Evolutionary conservation across 495 filamentous ascomycete species (phyloP), one percentile per base, ranked within the genome.

Genomic region (Penicillium soppii): DNA sequence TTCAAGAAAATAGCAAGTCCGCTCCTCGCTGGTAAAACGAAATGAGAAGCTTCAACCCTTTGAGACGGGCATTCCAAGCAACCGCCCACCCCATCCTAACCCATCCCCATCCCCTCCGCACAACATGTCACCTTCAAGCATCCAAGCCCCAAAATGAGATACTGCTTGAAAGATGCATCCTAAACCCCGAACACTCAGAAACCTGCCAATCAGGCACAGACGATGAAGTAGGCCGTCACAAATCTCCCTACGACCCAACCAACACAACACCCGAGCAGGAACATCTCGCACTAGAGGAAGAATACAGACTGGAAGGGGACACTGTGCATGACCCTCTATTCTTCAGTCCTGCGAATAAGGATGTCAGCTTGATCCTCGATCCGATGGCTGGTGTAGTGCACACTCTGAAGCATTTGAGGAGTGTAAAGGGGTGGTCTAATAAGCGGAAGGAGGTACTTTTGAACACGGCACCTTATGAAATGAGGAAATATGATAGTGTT

Each of bases 201-300:
- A 67, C 53, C 20, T 66, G 59, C 20, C 54, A 62, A 33, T 57
- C 53, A 15, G 66, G 66, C 44, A 62, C 64, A 12, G 66, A 69
- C 26, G 64, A 66, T 23, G 66, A 65, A 50, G 64, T 65, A 7
- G 64, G 51, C 0, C 53, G 52, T 4, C 66, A 69, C 56, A 58
- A 57, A 42, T 63, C 59, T 1, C 63, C 66, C 10, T 69, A 63
- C 40, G 66, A 67, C 26, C 64, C 62, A 5, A 42, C 53, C 5
- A 53, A 42, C 37, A 65, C 66, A 25, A 35, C 40, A 17, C 55
- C 59, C 1, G 62, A 63, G 3, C 50, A 50, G 13, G 66, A 69
- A 26, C 50, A 56, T 13, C 47, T 44, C 9, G 64, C 64, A 2
- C 38, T 62, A 7, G 46, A 59, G 21, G 59, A 59, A 20, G 64